Base-by-base conservation (phyloP, 2,329 filamentous ascomycete genomes). In the Venturia nashicola region DNA sequence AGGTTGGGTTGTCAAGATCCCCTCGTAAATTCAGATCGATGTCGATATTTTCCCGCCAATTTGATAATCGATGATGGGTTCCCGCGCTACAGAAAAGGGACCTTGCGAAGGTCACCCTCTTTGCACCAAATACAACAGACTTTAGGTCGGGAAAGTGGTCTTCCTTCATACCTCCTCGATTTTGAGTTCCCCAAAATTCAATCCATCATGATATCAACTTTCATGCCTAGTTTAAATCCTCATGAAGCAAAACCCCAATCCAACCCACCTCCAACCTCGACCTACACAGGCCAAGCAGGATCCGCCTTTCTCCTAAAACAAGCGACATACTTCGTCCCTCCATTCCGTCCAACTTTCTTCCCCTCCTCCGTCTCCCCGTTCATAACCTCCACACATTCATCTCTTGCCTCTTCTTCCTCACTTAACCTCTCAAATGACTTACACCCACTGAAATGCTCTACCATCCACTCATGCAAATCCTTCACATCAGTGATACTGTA, bases 401-500 rank as follows among this genome's bases (percentile, higher is more conserved):
- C 88, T 39, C 76, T 79, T 65, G 87, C 84, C 69, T 85, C 55
- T 67, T 90, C 88, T 66, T 85, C 83, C 66, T 86, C 83, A 0
- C 81, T 69, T 5, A 97, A 80, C 66, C 90, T 80, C 76, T 91
- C 88, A 75, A 96, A 97, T 59, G 89, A 83, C 18, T 85, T 86
- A 72, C 92, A 89, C 36, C 81, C 83, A 64, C 88, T 84, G 69
- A 97, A 88, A 76, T 97, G 91, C 72, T 84, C 82, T 62, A 93
- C 87, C 87, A 97, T 96, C 93, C 93, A 97, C 69, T 86, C 77
- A 74, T 97, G 91, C 74, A 99, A 79, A 71, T 96, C 91, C 76
- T 96, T 88, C 51, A 99, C 94, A 76, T 99, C 94, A 1, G 94
- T 99, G 70, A 99, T 97, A 0, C 93, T 97, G 74, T 97, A 99